Conservation (phyloP, 2,329 filamentous ascomycete species). For the Diaporthe ampelina region DNA sequence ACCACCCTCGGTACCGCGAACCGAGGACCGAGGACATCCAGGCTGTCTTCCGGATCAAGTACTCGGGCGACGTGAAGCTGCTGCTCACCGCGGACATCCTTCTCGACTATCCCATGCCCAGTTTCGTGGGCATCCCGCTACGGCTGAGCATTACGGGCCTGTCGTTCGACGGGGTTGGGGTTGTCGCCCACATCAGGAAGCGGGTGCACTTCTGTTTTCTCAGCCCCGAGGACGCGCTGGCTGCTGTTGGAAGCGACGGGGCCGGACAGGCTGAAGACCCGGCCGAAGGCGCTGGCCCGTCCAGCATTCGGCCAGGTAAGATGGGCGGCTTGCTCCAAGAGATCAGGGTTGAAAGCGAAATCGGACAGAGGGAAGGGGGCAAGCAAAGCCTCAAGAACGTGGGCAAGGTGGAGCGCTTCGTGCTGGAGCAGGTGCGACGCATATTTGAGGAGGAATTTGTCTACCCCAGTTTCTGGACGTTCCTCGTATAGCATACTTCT, state of each 20-base stretch:
- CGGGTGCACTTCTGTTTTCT: conserved; percentile 95
- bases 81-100: conserved; percentile 95
- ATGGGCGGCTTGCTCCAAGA: conserved; percentile 88
- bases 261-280: conserved; percentile 51
- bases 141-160: conserved; percentile 95
- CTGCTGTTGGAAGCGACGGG: conserved; percentile 71
- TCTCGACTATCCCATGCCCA: conserved; percentile 98
- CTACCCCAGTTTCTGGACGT: conserved; percentile 98
- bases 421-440: conserved; percentile 93
- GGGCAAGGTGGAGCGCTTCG: conserved; percentile 97
- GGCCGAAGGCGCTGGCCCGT: conserved; percentile 47
- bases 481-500: conserved; percentile 75
- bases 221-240: conserved; percentile 89
- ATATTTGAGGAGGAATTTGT: conserved; percentile 99
- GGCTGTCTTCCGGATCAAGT: conserved; percentile 90
- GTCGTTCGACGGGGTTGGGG: conserved; percentile 94
- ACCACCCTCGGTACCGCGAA: conserved; percentile 70
- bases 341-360: conserved; percentile 97
- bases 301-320: conserved; percentile 56
- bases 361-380: conserved; percentile 89
- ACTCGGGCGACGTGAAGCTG: conserved; percentile 88
- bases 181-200: conserved; percentile 91
- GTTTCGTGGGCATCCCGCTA: conserved; percentile 95
- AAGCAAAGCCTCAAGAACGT: conserved; percentile 99
- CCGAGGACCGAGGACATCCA: conserved; percentile 89